Conservation (phyloP, 345 rosid genomes). For the Geranium brycei region DNA sequence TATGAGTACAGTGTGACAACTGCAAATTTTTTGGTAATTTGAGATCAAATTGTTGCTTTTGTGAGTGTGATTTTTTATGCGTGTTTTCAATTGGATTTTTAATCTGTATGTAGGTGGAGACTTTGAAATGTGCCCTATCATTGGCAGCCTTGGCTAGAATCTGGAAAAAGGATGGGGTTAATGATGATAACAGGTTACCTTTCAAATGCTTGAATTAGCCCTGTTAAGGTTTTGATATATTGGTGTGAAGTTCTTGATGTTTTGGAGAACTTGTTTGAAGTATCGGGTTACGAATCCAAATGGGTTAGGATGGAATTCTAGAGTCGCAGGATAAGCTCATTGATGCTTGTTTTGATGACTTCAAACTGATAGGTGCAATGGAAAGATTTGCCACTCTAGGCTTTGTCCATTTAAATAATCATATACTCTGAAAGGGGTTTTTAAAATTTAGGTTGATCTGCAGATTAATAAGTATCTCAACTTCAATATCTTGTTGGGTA, state of each 20-base stretch:
- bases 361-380: too few relatives aligned
- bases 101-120: conserved; percentile 50
- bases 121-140: conserved; percentile 74
- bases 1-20: conserved; percentile 95
- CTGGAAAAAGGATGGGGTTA: conserved; percentile 75
- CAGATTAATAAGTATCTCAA: too few relatives aligned
- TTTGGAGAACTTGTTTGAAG: too few relatives aligned
- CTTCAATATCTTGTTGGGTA: too few relatives aligned
- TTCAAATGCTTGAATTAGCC: background rate
- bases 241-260: too few relatives aligned
- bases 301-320: too few relatives aligned
- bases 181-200: conserved; percentile 74
- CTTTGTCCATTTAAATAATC: background rate
- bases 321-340: too few relatives aligned
- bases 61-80: background rate
- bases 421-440: background rate
- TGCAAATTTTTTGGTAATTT: conserved; percentile 78
- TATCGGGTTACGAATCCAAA: too few relatives aligned
- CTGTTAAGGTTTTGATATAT: too few relatives aligned
- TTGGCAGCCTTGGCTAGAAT: conserved; percentile 76
- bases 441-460: too few relatives aligned
- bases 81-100: conserved; percentile 6
- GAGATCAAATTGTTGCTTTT: background rate
- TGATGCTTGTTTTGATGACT: too few relatives aligned
- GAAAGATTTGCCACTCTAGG: too few relatives aligned